phyloP scores from a whole-genome alignment of 2,329 filamentous ascomycete species.

The Bipolaris bicolor region DNA sequence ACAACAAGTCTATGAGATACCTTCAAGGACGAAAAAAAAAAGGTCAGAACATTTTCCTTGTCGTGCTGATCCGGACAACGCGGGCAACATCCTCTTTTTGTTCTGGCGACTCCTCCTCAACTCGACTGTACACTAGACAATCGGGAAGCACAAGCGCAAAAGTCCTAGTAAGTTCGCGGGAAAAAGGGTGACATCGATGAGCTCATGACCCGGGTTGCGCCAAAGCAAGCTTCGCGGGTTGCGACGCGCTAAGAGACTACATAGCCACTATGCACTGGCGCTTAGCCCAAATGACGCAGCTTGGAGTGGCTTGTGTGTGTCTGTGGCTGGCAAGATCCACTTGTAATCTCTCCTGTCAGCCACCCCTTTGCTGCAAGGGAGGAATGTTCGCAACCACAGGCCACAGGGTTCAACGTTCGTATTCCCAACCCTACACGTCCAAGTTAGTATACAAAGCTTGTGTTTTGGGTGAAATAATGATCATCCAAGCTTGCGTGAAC shows the following conservation, averaged over 20 bases:
- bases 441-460: not conserved
- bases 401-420: no score
- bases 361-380: constrained; percentile 1
- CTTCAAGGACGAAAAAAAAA: no score
- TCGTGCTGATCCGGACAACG: no score
- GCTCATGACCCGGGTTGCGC: constrained; percentile 4
- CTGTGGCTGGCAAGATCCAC: constrained; percentile 14
- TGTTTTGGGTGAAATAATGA: not conserved
- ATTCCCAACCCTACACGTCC: not conserved
- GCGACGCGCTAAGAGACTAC: constrained; percentile 4
- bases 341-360: constrained; percentile 13
- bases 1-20: no score
- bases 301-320: constrained; percentile 8
- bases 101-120: no score
- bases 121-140: no score
- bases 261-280: not conserved
- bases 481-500: constrained; percentile 11
- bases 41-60: no score
- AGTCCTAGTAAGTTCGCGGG: not conserved
- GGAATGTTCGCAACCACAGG: not conserved
- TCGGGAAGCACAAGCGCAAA: not conserved
- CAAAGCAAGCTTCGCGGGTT: constrained; percentile 4
- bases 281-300: constrained; percentile 3
- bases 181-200: constrained; percentile 4
- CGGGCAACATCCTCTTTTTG: no score